Evolutionary conservation across 208 protist species (phyloP).

Genomic region (Zelonia costaricensis): DNA sequence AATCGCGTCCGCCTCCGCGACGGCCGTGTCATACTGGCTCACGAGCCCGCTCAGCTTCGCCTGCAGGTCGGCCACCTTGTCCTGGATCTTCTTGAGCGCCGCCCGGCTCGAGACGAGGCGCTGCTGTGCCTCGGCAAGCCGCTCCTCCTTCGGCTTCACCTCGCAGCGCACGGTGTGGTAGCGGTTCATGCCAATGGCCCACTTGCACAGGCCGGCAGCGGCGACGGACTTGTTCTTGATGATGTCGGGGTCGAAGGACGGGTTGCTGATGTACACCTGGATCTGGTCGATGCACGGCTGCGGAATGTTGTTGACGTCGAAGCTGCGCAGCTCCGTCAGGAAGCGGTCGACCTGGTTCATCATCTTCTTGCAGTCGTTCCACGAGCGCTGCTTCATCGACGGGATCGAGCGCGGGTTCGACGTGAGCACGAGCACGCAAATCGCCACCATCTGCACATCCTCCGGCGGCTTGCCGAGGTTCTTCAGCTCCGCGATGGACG

Average conservation of each 20-base stretch:
- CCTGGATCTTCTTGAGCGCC: conserved; percentile 94
- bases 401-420: conserved; percentile 91
- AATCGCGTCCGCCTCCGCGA: conserved; percentile 92
- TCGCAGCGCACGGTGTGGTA: conserved; percentile 97
- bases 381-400: conserved; percentile 90
- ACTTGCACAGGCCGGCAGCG: conserved; percentile 97
- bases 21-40: conserved; percentile 94
- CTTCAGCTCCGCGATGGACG: conserved; percentile 97
- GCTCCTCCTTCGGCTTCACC: conserved; percentile 97
- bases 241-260: conserved; percentile 89
- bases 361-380: conserved; percentile 97
- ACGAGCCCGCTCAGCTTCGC: conserved; percentile 93
- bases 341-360: conserved; percentile 97
- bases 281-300: conserved; percentile 94
- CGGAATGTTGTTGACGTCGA: conserved; percentile 97
- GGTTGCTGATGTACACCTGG: conserved; percentile 93
- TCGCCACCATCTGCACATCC: conserved; percentile 95
- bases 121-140: conserved; percentile 91
- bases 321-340: conserved; percentile 91
- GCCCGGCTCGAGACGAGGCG: conserved; percentile 85
- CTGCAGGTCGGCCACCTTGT: conserved; percentile 94
- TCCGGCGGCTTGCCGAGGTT: conserved; percentile 96
- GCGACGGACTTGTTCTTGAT: conserved; percentile 95
- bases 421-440: conserved; percentile 95
- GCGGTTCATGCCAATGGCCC: conserved; percentile 96